A percentile compares a stretch with the other conserved stretches of the same genome.
Conservation (phyloP, 2,329 filamentous ascomycete species). For the Madurella fahalii region DNA sequence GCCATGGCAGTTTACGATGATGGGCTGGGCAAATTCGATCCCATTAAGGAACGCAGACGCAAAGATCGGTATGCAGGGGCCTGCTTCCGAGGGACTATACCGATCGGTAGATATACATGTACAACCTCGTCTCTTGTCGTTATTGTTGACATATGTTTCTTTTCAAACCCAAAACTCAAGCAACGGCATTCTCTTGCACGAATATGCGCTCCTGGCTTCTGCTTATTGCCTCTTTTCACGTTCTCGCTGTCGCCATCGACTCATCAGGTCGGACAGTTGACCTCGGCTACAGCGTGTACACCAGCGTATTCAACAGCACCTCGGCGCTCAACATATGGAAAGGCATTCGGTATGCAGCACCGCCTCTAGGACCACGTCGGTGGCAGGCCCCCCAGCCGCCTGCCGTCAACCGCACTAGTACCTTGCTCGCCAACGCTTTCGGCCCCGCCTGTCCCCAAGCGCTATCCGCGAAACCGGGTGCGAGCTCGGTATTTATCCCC, state of each 20-base stretch:
- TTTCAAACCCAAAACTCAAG: too few relatives aligned
- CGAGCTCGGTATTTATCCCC: conserved; percentile 18
- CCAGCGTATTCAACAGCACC: conserved; percentile 36
- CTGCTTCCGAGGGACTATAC: too few relatives aligned
- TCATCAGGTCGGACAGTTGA: conserved; percentile 29
- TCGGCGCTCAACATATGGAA: conserved; percentile 41
- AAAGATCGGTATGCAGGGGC: too few relatives aligned
- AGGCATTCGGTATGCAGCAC: conserved; percentile 42
- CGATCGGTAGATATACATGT: too few relatives aligned
- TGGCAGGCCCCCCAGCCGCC: conserved; percentile 38
- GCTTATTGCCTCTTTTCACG: neutral
- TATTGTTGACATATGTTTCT: too few relatives aligned
- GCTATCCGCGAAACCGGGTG: conserved; percentile 23
- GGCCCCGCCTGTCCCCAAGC: conserved; percentile 34
- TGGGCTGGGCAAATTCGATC: too few relatives aligned
- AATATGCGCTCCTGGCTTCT: neutral
- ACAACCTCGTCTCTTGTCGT: too few relatives aligned
- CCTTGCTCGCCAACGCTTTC: conserved; percentile 28
- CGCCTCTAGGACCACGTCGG: conserved; percentile 38
- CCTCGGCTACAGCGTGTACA: conserved; percentile 41
- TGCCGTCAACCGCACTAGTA: conserved; percentile 28
- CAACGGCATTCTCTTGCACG: too few relatives aligned
- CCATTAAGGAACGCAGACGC: too few relatives aligned
- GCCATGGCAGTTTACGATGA: too few relatives aligned
- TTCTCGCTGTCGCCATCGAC: neutral